Evolutionary conservation across 2,329 filamentous ascomycete species (phyloP).

Genomic region (Pyrenochaeta sp.): DNA sequence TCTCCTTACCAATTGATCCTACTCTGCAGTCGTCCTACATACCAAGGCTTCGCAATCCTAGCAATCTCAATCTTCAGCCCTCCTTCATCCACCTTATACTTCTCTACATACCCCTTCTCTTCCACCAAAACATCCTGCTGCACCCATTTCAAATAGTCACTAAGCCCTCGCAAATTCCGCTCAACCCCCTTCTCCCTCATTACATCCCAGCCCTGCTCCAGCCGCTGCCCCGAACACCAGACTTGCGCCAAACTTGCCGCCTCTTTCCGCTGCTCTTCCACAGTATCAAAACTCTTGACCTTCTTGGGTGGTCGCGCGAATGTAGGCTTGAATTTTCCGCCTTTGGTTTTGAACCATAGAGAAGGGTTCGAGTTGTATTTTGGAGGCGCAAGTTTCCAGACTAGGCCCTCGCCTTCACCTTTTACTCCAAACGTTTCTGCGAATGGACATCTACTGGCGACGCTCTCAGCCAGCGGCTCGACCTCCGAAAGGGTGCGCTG

Average conservation of each 20-base stretch:
- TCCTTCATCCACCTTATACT: slow-evolving; percentile 25
- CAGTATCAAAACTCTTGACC: slow-evolving; percentile 2
- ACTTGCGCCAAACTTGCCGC: slow-evolving; percentile 20
- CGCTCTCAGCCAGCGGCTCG: slow-evolving; percentile 21
- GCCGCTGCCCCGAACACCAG: slow-evolving; percentile 31
- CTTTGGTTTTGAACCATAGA: slow-evolving; percentile 41
- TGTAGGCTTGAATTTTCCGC: slow-evolving; percentile 37
- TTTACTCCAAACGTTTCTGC: slow-evolving; percentile 28
- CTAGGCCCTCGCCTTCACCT: slow-evolving; percentile 37
- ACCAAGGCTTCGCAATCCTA: slow-evolving; percentile 38
- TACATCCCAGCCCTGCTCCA: slow-evolving; percentile 40
- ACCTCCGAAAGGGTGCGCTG: slow-evolving; percentile 22
- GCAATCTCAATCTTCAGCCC: slow-evolving; percentile 31
- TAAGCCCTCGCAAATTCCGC: slow-evolving; percentile 23
- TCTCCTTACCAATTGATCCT: background rate
- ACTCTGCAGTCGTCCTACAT: slow-evolving; percentile 4
- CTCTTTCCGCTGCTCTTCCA: slow-evolving; percentile 16
- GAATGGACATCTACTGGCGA: slow-evolving; percentile 34
- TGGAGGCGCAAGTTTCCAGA: slow-evolving; percentile 31
- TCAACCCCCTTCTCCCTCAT: slow-evolving; percentile 25
- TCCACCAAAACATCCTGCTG: slow-evolving; percentile 33
- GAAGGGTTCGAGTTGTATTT: slow-evolving; percentile 19
- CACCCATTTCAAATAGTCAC: slow-evolving; percentile 35
- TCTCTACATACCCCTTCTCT: slow-evolving; percentile 30
- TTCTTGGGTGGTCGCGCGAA: slow-evolving; percentile 28